Conservation (phyloP, 2,329 filamentous ascomycete genomes). For the Aspergillus fijiensis region DNA sequence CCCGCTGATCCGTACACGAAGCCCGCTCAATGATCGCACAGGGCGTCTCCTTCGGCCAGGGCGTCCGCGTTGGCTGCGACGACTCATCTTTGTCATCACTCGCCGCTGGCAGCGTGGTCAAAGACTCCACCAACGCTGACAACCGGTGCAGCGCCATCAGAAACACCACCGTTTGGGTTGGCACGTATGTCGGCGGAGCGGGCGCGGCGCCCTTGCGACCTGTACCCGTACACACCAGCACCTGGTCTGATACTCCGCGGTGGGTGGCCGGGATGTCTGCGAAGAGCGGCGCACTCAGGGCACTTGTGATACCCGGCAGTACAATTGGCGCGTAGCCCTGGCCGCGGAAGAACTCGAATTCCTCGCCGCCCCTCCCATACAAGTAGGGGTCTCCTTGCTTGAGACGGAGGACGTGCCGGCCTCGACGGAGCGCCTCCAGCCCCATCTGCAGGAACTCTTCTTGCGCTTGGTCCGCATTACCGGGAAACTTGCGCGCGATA, state of each 20-base stretch:
- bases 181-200: constrained; percentile 74
- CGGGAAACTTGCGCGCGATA: constrained; percentile 96
- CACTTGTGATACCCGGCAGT: constrained; percentile 86
- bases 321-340: constrained; percentile 71
- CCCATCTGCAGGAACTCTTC: constrained; percentile 82
- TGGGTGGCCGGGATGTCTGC: constrained; percentile 86
- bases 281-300: constrained; percentile 82
- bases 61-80: constrained; percentile 19
- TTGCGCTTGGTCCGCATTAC: constrained; percentile 91
- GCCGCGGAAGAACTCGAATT: constrained; percentile 77
- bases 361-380: constrained; percentile 92
- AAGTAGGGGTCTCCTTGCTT: constrained; percentile 98
- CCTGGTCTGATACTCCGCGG: constrained; percentile 84
- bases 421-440: constrained; percentile 64
- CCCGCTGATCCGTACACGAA: constrained; percentile 88
- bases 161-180: constrained; percentile 81
- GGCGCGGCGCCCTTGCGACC: constrained; percentile 84
- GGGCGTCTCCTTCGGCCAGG: constrained; percentile 75
- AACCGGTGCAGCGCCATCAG: constrained; percentile 93
- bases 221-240: constrained; percentile 94
- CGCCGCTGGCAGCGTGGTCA: constrained; percentile 49
- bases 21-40: constrained; percentile 93
- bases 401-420: constrained; percentile 79
- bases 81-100: constrained; percentile 22
- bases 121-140: constrained; percentile 66